Evolutionary conservation across 345 rosid genomes (phyloP).

Genomic region (Gynandropsis gynandra): DNA sequence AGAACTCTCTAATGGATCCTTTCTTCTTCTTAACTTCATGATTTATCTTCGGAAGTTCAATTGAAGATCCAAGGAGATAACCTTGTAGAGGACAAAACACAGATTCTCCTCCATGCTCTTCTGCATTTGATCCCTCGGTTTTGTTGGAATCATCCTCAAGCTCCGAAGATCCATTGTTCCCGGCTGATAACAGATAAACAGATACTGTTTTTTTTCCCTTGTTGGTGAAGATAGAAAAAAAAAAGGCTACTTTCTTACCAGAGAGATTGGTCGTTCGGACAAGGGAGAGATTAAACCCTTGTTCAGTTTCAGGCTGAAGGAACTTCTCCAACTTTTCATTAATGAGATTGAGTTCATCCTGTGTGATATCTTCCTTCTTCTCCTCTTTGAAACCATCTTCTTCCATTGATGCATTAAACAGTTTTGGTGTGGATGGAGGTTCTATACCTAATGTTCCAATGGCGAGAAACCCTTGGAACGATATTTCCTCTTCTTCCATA

Average conservation of each 20-base stretch:
- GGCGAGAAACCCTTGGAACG: conserved; percentile 22
- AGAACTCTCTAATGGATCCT: conserved; percentile 7
- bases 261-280: too few species aligned
- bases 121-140: conserved; percentile 1
- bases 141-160: conserved; percentile 4
- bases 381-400: conserved; percentile 10
- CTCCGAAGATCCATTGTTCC: too few species aligned
- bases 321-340: conserved; percentile 22
- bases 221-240: too few species aligned
- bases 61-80: conserved; percentile 2
- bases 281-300: too few species aligned
- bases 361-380: neutral
- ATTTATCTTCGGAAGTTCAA: conserved; percentile 3
- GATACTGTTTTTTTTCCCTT: too few species aligned
- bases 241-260: too few species aligned
- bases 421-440: conserved; percentile 26
- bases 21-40: conserved; percentile 9
- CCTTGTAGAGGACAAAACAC: conserved; percentile 2
- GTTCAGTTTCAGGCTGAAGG: neutral
- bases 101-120: conserved; percentile 3
- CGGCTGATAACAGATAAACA: too few species aligned
- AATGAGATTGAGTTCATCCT: conserved; percentile 16
- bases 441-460: conserved; percentile 23
- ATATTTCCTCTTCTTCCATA: conserved; percentile 12
- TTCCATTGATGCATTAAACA: conserved; percentile 8